Evolutionary conservation across 441 rosid species (phyloP).

Genomic region (Corymbia citriodora): DNA sequence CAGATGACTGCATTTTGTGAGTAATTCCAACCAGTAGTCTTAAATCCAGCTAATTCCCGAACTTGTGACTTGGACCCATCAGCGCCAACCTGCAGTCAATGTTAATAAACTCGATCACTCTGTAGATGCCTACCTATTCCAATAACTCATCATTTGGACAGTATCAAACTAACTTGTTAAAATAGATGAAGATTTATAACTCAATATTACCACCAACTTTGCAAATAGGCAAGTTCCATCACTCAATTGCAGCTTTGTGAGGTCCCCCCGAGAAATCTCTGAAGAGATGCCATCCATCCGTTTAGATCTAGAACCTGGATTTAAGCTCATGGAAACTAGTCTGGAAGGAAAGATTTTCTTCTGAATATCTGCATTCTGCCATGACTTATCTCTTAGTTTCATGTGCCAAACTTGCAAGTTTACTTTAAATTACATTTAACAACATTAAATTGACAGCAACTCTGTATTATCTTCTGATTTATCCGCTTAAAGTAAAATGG

Average conservation of each 20-base stretch:
- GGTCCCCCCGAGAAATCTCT: slow-evolving; percentile 35
- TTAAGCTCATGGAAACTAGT: slow-evolving; percentile 65
- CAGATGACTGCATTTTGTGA: slow-evolving; percentile 89
- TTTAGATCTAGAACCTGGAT: slow-evolving; percentile 42
- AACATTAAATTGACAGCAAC: background rate
- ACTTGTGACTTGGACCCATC: slow-evolving; percentile 91
- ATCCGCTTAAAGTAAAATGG: background rate
- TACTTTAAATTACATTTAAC: background rate
- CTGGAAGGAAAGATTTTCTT: slow-evolving; percentile 66
- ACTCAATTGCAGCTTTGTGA: slow-evolving; percentile 69
- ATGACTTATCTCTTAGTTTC: background rate
- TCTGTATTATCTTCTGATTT: background rate
- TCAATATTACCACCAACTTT: slow-evolving; percentile 65
- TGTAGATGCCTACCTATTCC: background rate
- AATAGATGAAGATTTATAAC: background rate
- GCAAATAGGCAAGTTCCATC: slow-evolving; percentile 68
- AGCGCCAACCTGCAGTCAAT: slow-evolving; percentile 71
- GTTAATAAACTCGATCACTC: background rate
- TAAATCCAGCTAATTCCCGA: slow-evolving; percentile 76
- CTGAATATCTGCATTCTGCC: slow-evolving; percentile 60
- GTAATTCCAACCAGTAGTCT: slow-evolving; percentile 86
- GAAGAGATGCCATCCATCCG: slow-evolving; percentile 29
- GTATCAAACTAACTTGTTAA: background rate
- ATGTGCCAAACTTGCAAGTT: background rate
- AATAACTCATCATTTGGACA: background rate